Percentiles rank a stretch among this genome's conserved stretches.
Evolutionary conservation across 2,329 filamentous ascomycete genomes (phyloP).

Genomic region (Purpureocillium lavendulum): DNA sequence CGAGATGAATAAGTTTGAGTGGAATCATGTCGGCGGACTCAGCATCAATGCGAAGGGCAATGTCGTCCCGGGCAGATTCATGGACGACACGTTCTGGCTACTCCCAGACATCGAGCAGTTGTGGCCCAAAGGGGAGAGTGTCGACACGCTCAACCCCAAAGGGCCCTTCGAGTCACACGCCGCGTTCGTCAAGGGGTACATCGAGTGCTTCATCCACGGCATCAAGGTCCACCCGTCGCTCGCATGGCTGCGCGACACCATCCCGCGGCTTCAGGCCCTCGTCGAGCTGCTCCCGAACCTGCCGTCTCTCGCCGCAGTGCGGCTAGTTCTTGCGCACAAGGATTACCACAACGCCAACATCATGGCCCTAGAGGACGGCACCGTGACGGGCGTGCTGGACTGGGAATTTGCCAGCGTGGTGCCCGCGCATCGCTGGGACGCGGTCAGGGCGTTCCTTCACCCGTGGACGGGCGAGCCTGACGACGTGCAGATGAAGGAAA

Average conservation of each 20-base stretch:
- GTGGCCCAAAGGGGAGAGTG: constrained; percentile 15
- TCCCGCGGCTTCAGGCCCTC: constrained; percentile 20
- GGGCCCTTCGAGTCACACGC: constrained; percentile 18
- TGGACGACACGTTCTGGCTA: constrained; percentile 29
- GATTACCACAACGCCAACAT: constrained; percentile 29
- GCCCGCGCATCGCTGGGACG: constrained; percentile 24
- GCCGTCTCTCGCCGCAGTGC: background rate
- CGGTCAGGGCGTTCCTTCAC: constrained; percentile 20
- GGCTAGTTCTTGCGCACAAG: constrained; percentile 22
- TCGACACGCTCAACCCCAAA: constrained; percentile 16
- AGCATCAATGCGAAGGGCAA: constrained; percentile 6
- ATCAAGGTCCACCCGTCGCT: constrained; percentile 18
- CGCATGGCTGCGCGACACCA: constrained; percentile 14
- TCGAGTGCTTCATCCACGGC: constrained; percentile 16
- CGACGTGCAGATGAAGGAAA: constrained; percentile 13
- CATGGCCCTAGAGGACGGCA: constrained; percentile 16
- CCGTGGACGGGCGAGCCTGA: constrained; percentile 18
- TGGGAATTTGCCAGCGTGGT: constrained; percentile 30
- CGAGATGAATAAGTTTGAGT: constrained; percentile 18
- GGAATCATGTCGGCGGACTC: constrained; percentile 18
- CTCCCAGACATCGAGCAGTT: constrained; percentile 17
- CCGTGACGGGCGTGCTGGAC: constrained; percentile 23
- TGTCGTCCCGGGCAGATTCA: constrained; percentile 13
- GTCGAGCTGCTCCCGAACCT: constrained; percentile 8
- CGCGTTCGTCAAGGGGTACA: constrained; percentile 13